Evolutionary conservation across 2,329 filamentous ascomycete species (phyloP), one percentile per base, ranked within the genome.

Genomic region (Aspergillus clavatus): DNA sequence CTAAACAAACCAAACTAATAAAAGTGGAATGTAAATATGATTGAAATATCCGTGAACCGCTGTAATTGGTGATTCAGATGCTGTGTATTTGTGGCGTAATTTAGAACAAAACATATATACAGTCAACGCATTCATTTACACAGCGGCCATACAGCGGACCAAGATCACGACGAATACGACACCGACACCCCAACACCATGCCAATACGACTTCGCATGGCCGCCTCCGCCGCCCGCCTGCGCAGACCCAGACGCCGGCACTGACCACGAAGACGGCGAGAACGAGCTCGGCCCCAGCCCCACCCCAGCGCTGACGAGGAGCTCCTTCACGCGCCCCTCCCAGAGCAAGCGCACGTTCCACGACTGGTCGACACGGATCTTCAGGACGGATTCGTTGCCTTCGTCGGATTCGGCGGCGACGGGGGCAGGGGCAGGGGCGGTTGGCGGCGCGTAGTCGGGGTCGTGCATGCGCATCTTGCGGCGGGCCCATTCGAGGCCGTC

Each of bases 241-340:
- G 53, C 53, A 44, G 54, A 51, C 26, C 55, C 56, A 19, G 53
- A 49, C 14, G 52, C 48, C 19, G 57, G 52, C 21, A 48, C 50
- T 18, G 52, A 53, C 38, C 60, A 57, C 8, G 58, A 55, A 18
- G 61, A 55, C 28, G 55, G 45, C 5, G 66, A 63, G 40, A 66
- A 67, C 23, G 65, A 65, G 16, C 63, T 61, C 8, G 71, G 76
- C 62, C 95, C 89, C 44, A 98, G 81, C 40, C 83, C 87, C 46
- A 89, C 88, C 7, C 93, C 93, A 33, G 95, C 76, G 57, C 89
- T 95, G 65, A 97, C 94, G 46, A 98, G 77, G 47, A 98, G 72
- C 55, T 95, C 91, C 72, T 97, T 95, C 48, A 94, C 80, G 43
- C 89, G 79, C 2, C 91, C 90, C 66, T 97, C 91, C 91, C 93